These are phyloP conservation scores for Cladorrhinum sp. DNA, from an alignment of 2,329 filamentous ascomycete species.

Conservation along the genomic window DNA sequence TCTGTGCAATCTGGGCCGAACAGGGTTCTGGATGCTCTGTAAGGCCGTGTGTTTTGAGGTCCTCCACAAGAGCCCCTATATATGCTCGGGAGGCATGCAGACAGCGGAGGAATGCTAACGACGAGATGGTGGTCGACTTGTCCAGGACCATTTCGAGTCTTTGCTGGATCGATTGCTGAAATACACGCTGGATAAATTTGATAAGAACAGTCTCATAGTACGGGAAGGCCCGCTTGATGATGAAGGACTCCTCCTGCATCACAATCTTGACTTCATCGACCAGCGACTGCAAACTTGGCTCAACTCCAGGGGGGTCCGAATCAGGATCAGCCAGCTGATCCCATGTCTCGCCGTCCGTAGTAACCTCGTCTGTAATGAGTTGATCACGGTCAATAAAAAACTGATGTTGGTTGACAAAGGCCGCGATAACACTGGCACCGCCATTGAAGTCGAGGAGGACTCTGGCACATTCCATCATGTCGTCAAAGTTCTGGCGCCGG, in stretches of 20 bases:
- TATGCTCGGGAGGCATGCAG: constrained; percentile 88
- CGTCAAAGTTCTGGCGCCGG: constrained; percentile 88
- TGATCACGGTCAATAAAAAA: constrained; percentile 98
- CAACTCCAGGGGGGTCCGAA: constrained; percentile 83
- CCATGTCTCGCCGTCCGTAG: constrained; percentile 74
- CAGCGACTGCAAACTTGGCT: constrained; percentile 86
- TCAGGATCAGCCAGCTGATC: constrained; percentile 93
- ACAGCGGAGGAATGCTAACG: constrained; percentile 84
- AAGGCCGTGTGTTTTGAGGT: constrained; percentile 88
- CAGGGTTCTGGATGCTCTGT: constrained; percentile 93
- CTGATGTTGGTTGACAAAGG: constrained; percentile 98
- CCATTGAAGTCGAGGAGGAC: constrained; percentile 95
- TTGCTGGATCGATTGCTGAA: constrained; percentile 97
- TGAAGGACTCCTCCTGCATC: constrained; percentile 94
- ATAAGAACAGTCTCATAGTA: constrained; percentile 92
- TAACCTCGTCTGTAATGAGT: constrained; percentile 81
- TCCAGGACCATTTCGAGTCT: constrained; percentile 92
- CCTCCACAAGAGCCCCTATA: constrained; percentile 83
- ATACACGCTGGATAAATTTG: constrained; percentile 92
- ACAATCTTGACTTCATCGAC: constrained; percentile 93
- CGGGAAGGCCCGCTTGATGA: constrained; percentile 94
- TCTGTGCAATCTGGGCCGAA: constrained; percentile 79
- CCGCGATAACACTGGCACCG: constrained; percentile 87
- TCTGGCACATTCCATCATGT: constrained; percentile 95
- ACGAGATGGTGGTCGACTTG: constrained; percentile 88